These are phyloP conservation scores for Xerocomus amazonicus DNA, from an alignment of 1,284 basidiomycete species.

Conservation along the genomic window DNA sequence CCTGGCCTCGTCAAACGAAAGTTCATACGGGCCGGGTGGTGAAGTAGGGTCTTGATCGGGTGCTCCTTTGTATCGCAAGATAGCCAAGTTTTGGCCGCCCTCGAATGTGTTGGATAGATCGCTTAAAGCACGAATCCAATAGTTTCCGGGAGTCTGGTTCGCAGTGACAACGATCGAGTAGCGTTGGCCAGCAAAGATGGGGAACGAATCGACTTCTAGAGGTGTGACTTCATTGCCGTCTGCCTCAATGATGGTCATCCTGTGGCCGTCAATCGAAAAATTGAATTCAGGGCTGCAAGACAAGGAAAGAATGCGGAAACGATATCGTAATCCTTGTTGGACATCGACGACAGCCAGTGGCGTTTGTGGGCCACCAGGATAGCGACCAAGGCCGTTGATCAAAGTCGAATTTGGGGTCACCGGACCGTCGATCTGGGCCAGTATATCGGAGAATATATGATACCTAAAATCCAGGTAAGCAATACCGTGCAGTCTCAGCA, in stretches of 20 bases:
- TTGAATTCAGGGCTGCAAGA: slow-evolving; percentile 35
- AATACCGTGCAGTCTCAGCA: background rate
- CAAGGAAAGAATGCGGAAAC: slow-evolving; percentile 34
- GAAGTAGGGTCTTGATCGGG: slow-evolving; percentile 40
- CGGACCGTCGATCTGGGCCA: background rate
- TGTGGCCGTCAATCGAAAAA: slow-evolving; percentile 41
- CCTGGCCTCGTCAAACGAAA: slow-evolving; percentile 30
- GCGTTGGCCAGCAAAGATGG: slow-evolving; percentile 34
- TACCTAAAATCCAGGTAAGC: background rate
- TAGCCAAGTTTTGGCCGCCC: slow-evolving; percentile 46
- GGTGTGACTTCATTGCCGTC: slow-evolving; percentile 43
- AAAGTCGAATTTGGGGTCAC: background rate
- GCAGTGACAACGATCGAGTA: slow-evolving; percentile 28
- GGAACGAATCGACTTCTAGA: slow-evolving; percentile 38
- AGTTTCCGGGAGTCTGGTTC: slow-evolving; percentile 36
- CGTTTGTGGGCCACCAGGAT: background rate
- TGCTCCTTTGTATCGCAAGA: slow-evolving; percentile 52
- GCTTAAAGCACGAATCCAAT: slow-evolving; percentile 40
- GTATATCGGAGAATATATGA: background rate
- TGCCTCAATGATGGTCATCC: slow-evolving; percentile 33
- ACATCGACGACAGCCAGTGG: slow-evolving; percentile 28
- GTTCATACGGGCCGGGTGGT: slow-evolving; percentile 28
- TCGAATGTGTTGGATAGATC: slow-evolving; percentile 22
- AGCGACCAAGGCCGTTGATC: background rate
- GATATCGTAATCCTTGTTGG: slow-evolving; percentile 25